Conservation (phyloP, 305 asterid genomes). For the Fraxinus nigra region DNA sequence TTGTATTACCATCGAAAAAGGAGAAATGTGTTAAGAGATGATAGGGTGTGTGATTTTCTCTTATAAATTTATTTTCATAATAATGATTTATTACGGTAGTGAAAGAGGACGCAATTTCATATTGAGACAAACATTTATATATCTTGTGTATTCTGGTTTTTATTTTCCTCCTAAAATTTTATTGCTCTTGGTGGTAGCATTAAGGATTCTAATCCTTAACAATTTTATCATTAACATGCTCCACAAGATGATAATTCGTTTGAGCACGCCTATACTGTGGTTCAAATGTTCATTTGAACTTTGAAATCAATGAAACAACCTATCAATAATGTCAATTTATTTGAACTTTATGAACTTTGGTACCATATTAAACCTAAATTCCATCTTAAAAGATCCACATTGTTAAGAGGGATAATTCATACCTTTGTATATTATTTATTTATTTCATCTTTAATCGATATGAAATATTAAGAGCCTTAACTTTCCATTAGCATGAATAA, state of each 20-base stretch:
- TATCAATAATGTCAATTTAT: not conserved
- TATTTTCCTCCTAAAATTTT: not conserved
- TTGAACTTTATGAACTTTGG: not conserved
- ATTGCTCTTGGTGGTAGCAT: not conserved
- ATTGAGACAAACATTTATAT: too few species aligned
- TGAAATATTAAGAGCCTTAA: too few species aligned
- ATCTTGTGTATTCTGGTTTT: not conserved
- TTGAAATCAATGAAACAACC: not conserved
- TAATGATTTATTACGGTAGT: too few species aligned
- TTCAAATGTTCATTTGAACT: not conserved
- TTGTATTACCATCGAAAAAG: too few species aligned
- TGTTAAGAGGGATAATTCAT: not conserved
- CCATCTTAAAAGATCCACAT: too few species aligned
- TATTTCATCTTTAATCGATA: too few species aligned
- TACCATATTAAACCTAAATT: too few species aligned
- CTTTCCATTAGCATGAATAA: not conserved
- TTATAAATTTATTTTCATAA: too few species aligned
- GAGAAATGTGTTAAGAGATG: too few species aligned
- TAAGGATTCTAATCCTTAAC: not conserved
- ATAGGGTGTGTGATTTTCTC: not conserved
- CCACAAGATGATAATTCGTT: not conserved
- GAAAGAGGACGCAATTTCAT: too few species aligned
- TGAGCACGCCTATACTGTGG: not conserved
- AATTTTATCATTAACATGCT: not conserved
- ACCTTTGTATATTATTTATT: too few species aligned